These are phyloP conservation scores for Venturia oleaginea DNA, from an alignment of 2,329 filamentous ascomycete species.

Conservation along the genomic window DNA sequence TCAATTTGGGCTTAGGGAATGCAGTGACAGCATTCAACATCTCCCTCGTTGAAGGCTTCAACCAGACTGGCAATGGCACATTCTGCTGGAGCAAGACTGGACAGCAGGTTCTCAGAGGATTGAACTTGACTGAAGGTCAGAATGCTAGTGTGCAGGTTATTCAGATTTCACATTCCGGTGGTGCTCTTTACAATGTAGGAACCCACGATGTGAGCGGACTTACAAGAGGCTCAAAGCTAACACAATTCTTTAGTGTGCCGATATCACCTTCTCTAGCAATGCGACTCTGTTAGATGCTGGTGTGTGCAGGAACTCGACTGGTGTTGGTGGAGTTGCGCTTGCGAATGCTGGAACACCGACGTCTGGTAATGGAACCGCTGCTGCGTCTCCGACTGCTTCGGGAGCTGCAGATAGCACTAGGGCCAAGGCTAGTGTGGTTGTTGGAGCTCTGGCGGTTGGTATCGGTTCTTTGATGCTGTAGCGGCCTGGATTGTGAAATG, in stretches of 20 bases:
- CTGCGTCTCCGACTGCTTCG: slow-evolving; percentile 1
- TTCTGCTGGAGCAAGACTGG: slow-evolving; percentile 35
- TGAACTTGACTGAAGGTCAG: slow-evolving; percentile 24
- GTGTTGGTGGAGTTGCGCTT: slow-evolving; percentile 27
- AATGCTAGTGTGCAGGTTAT: slow-evolving; percentile 38
- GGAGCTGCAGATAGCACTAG: background rate
- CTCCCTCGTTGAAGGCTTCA: slow-evolving; percentile 34
- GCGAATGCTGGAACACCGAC: slow-evolving; percentile 18
- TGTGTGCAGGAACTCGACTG: slow-evolving; percentile 32
- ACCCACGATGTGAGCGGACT: background rate
- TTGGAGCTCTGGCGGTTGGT: slow-evolving; percentile 5
- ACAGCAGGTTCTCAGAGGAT: slow-evolving; percentile 20
- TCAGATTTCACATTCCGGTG: slow-evolving; percentile 32
- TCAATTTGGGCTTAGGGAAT: slow-evolving; percentile 37
- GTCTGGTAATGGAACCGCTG: background rate
- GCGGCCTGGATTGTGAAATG: background rate
- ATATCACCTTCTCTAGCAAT: slow-evolving; percentile 33
- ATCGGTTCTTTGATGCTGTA: slow-evolving; percentile 6
- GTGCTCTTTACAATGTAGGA: slow-evolving; percentile 35
- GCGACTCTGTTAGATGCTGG: slow-evolving; percentile 29
- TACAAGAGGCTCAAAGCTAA: too few species aligned
- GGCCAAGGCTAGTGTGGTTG: background rate
- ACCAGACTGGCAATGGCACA: slow-evolving; percentile 40
- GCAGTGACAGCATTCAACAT: slow-evolving; percentile 37
- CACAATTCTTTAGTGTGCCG: slow-evolving; percentile 36